Conservation (phyloP, 106 monocot genomes). For the Dendrobium chrysotoxum region DNA sequence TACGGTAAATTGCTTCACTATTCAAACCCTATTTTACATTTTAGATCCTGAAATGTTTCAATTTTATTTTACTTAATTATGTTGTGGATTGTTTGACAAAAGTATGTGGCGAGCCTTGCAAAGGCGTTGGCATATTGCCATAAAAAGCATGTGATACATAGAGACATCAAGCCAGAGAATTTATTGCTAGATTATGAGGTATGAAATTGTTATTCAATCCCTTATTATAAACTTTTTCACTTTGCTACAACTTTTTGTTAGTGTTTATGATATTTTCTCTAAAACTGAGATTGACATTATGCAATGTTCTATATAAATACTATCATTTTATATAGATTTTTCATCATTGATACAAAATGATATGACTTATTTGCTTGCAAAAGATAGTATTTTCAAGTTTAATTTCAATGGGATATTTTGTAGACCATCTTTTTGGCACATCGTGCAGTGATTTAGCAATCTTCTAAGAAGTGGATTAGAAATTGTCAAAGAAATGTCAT, state of each 20-base stretch:
- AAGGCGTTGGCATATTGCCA: constrained; percentile 76
- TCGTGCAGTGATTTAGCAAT: too few relatives aligned
- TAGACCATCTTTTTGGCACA: too few relatives aligned
- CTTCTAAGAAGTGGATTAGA: too few relatives aligned
- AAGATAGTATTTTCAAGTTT: background rate
- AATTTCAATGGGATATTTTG: too few relatives aligned
- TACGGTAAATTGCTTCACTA: constrained; percentile 34
- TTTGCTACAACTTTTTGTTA: background rate
- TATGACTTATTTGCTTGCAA: background rate
- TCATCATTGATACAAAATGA: background rate
- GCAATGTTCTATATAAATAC: background rate
- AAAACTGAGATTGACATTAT: background rate
- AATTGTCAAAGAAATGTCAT: too few relatives aligned
- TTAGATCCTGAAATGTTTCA: constrained; percentile 4
- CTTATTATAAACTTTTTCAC: background rate
- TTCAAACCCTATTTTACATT: background rate
- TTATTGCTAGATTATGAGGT: constrained; percentile 82
- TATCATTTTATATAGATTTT: background rate
- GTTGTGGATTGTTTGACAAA: background rate
- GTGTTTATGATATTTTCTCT: background rate
- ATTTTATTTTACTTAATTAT: background rate
- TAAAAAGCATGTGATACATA: constrained; percentile 88
- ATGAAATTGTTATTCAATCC: background rate
- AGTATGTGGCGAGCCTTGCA: constrained; percentile 87
- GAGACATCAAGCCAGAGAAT: constrained; percentile 99